Evolutionary conservation across 768 basidiomycete species (phyloP).

Genomic region (Pisolithus tinctorius): DNA sequence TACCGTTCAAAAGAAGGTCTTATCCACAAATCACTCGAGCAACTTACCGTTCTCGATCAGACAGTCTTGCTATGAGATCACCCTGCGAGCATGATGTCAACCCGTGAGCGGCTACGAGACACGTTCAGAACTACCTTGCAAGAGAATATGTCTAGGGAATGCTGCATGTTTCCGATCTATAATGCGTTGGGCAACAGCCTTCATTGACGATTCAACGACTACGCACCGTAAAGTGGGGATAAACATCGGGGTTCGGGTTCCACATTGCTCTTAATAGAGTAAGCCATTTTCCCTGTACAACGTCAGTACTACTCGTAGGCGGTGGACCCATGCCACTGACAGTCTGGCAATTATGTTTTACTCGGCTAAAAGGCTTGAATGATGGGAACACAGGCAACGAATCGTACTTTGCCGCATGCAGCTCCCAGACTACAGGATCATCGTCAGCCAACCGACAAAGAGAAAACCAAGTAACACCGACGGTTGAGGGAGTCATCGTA

Average conservation of each 20-base stretch:
- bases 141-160: conserved; percentile 67
- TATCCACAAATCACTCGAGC: background rate
- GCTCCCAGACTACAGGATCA: conserved; percentile 62
- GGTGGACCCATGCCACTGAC: conserved; percentile 33
- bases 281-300: conserved; percentile 69
- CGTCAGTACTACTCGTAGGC: background rate
- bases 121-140: conserved; percentile 44
- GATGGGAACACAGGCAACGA: conserved; percentile 46
- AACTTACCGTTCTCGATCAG: conserved; percentile 49
- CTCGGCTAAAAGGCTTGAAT: conserved; percentile 54
- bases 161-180: conserved; percentile 75
- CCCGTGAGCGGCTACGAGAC: background rate
- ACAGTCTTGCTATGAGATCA: conserved; percentile 56
- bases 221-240: conserved; percentile 77
- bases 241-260: conserved; percentile 70
- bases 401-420: conserved; percentile 45
- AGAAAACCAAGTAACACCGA: conserved; percentile 30
- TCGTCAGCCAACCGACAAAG: conserved; percentile 6
- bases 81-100: conserved; percentile 38
- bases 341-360: conserved; percentile 76
- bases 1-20: background rate
- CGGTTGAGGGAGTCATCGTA: conserved; percentile 74
- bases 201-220: too few species aligned
- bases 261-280: conserved; percentile 74
- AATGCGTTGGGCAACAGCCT: background rate